Conservation (phyloP, 2,329 filamentous ascomycete species). For the Exophiala sp. region DNA sequence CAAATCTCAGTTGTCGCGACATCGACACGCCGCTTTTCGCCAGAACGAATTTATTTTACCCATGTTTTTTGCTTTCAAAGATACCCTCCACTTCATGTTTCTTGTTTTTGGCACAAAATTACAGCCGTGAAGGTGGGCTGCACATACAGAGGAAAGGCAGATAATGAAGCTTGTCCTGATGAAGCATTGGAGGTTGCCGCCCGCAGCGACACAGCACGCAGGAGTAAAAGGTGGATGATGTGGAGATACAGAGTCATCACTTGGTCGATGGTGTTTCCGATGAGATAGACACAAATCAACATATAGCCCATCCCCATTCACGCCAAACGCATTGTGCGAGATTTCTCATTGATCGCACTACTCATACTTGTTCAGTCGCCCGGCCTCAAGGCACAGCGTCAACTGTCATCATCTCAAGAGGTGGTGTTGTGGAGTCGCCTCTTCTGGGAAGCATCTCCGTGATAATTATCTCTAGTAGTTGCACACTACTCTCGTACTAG, state of each 20-base stretch:
- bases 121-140: too few species aligned
- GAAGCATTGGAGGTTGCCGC: too few species aligned
- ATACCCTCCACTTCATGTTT: constrained; percentile 8
- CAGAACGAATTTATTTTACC: too few species aligned
- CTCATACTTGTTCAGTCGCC: too few species aligned
- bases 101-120: too few species aligned
- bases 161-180: too few species aligned
- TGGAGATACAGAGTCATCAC: not conserved
- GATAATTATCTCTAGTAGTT: not conserved
- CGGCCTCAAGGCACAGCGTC: too few species aligned
- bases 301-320: not conserved
- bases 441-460: not conserved
- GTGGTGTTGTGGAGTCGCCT: not conserved
- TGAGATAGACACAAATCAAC: not conserved
- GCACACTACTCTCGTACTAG: not conserved
- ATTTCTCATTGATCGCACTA: not conserved
- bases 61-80: constrained; percentile 6
- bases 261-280: not conserved
- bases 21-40: too few species aligned
- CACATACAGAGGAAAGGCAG: too few species aligned
- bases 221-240: not conserved
- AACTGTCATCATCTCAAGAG: too few species aligned
- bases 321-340: not conserved
- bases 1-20: not conserved
- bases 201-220: too few species aligned